Evolutionary conservation across 257 asterid genomes (phyloP).

Genomic region (Agastache rugosa): DNA sequence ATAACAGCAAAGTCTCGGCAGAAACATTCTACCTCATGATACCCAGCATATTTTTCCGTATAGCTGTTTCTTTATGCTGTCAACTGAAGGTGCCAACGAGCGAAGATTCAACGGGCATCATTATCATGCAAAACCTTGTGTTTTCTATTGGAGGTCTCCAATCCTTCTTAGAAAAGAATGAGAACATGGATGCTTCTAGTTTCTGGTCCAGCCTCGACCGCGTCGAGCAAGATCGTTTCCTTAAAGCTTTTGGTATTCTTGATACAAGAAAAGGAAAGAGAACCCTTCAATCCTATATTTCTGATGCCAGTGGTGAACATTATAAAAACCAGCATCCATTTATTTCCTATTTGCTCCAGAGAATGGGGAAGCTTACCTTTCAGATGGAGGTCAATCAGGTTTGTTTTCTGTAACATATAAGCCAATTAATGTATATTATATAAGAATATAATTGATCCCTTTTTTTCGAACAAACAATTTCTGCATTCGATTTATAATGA

Average conservation of each 20-base stretch:
- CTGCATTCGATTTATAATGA: neutral
- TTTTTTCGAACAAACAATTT: neutral
- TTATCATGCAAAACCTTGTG: constrained; percentile 64
- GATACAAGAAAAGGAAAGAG: constrained; percentile 78
- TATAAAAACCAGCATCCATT: constrained; percentile 51
- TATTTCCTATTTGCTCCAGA: constrained; percentile 74
- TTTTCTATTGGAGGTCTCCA: constrained; percentile 65
- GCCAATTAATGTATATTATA: neutral
- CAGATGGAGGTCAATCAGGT: constrained; percentile 82
- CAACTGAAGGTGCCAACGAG: constrained; percentile 69
- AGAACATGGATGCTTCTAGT: constrained; percentile 40
- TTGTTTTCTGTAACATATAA: neutral
- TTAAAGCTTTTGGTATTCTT: constrained; percentile 66
- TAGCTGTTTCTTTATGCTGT: constrained; percentile 71
- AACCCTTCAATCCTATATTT: constrained; percentile 56
- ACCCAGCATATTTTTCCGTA: constrained; percentile 72
- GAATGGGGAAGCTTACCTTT: constrained; percentile 73
- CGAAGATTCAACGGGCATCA: constrained; percentile 54
- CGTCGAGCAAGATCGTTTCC: constrained; percentile 57
- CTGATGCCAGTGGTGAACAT: constrained; percentile 50
- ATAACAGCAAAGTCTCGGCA: constrained; percentile 34
- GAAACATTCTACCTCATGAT: constrained; percentile 59
- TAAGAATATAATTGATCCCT: neutral
- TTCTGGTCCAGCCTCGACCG: constrained; percentile 72
- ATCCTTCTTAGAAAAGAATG: constrained; percentile 51